A percentile compares a stretch with the other conserved stretches of the same genome.
These are phyloP conservation scores for Plenodomus lindquistii DNA, from an alignment of 2,329 filamentous ascomycete species.

Conservation along the genomic window DNA sequence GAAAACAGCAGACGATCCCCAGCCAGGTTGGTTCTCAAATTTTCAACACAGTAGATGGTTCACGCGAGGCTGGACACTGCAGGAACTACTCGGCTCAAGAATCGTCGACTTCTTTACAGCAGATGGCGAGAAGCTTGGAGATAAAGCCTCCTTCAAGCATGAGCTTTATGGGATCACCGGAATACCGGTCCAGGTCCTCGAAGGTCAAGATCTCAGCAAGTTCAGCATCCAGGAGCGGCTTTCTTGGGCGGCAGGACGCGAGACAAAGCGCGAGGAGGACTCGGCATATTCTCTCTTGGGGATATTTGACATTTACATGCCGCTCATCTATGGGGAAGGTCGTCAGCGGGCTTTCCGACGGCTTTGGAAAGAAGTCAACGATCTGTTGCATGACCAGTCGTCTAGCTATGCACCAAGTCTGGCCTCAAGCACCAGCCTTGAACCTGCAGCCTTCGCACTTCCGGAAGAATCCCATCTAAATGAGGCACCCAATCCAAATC, in stretches of 20 bases:
- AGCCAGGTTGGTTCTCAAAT: neutral
- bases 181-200: neutral
- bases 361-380: neutral
- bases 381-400: neutral
- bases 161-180: neutral
- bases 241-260: slow-evolving; percentile 8
- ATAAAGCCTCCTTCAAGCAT: neutral
- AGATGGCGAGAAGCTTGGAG: neutral
- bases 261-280: slow-evolving; percentile 9
- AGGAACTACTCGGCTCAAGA: neutral
- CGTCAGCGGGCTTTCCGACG: neutral
- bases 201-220: neutral
- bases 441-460: neutral
- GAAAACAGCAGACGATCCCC: neutral
- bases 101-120: neutral
- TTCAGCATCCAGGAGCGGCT: slow-evolving; percentile 9
- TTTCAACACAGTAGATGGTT: slow-evolving; percentile 1
- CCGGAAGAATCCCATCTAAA: neutral
- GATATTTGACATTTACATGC: slow-evolving; percentile 2
- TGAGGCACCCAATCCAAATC: neutral
- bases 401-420: neutral
- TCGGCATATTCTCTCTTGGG: slow-evolving; percentile 2
- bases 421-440: neutral
- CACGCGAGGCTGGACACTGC: slow-evolving; percentile 3
- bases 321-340: neutral